Conservation (phyloP, 2,329 filamentous ascomycete species). For the Ophiostoma sp. region DNA sequence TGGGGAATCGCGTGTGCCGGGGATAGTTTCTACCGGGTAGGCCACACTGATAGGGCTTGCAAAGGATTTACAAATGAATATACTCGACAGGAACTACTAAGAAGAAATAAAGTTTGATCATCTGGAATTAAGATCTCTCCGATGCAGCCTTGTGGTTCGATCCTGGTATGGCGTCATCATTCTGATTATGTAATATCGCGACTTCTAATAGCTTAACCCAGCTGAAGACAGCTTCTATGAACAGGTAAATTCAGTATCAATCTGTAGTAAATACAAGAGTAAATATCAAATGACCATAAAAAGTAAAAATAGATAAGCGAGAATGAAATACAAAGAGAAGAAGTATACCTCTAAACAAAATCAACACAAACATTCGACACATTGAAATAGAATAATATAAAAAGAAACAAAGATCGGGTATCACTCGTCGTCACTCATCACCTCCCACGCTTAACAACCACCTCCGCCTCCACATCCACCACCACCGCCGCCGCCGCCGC, state of each 20-base stretch:
- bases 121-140: not conserved
- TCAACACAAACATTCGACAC: not conserved
- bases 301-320: not conserved
- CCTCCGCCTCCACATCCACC: not conserved
- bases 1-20: constrained; percentile 18
- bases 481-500: not conserved
- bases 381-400: not conserved
- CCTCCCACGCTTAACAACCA: not conserved
- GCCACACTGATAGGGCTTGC: not conserved
- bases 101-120: not conserved
- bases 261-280: not conserved
- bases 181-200: not conserved
- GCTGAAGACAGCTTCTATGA: not conserved
- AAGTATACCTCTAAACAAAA: not conserved
- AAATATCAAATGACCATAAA: not conserved
- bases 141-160: not conserved
- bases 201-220: not conserved
- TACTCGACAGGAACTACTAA: not conserved
- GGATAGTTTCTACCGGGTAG: not conserved
- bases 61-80: not conserved
- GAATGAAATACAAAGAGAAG: not conserved
- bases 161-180: not conserved
- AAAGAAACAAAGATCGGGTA: not conserved
- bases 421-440: not conserved
- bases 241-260: not conserved